Conservation (phyloP, 768 basidiomycete species). For the Termitomyces sp. region DNA sequence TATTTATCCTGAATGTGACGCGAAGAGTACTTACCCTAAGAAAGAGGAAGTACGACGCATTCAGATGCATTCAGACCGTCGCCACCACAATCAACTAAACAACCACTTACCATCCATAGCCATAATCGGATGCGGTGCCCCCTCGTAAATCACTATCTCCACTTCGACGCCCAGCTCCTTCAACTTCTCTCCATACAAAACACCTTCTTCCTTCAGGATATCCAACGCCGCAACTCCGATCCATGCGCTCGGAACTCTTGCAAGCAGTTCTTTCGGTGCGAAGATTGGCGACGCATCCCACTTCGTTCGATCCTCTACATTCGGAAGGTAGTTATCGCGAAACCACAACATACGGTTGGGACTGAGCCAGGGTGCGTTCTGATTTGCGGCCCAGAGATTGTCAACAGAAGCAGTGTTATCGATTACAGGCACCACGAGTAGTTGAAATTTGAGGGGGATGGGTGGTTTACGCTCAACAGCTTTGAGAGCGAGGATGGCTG, state of each 20-base stretch:
- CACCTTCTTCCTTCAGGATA: slow-evolving; percentile 63
- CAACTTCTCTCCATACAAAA: slow-evolving; percentile 59
- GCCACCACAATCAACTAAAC: not conserved
- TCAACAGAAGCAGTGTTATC: slow-evolving; percentile 61
- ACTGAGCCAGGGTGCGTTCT: slow-evolving; percentile 53
- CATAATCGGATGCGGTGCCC: slow-evolving; percentile 70
- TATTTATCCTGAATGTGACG: too few relatives aligned
- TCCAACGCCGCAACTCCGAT: slow-evolving; percentile 64
- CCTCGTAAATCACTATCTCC: slow-evolving; percentile 53
- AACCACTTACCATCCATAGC: slow-evolving; percentile 63
- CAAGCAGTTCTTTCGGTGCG: slow-evolving; percentile 52
- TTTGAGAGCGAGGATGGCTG: slow-evolving; percentile 62
- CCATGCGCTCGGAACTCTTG: slow-evolving; percentile 53
- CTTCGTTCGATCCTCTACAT: slow-evolving; percentile 51
- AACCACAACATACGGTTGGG: slow-evolving; percentile 75
- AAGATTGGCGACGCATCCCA: slow-evolving; percentile 75
- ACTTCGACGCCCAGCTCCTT: slow-evolving; percentile 46
- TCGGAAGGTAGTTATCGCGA: slow-evolving; percentile 63
- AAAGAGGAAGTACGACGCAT: not conserved
- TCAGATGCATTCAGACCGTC: too few relatives aligned
- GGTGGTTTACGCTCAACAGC: slow-evolving; percentile 44
- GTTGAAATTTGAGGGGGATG: slow-evolving; percentile 54
- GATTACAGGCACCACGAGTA: slow-evolving; percentile 68
- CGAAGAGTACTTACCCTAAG: not conserved
- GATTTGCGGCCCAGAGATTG: slow-evolving; percentile 53